Evolutionary conservation across 2,329 filamentous ascomycete species (phyloP).

Genomic region (Graphilbum ipis-grandicollis): DNA sequence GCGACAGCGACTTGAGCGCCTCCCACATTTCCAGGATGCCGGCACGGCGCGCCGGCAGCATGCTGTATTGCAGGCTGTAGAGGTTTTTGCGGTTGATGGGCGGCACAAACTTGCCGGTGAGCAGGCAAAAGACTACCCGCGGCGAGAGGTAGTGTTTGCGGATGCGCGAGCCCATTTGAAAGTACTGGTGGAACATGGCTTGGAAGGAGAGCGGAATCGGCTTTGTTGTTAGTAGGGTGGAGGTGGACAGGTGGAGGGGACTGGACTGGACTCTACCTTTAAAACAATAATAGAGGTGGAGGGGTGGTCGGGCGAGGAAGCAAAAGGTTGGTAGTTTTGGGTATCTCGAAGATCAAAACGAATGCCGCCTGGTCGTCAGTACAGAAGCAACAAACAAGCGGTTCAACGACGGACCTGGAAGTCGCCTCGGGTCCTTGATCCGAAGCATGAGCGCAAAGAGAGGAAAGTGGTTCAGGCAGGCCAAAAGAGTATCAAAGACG

Average conservation of each 20-base stretch:
- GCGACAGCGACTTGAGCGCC: constrained; percentile 36
- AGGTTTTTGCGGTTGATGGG: constrained; percentile 89
- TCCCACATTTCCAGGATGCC: constrained; percentile 78
- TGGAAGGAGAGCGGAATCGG: constrained; percentile 77
- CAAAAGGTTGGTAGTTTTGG: constrained; percentile 26
- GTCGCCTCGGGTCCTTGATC: constrained; percentile 75
- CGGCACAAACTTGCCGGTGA: constrained; percentile 83
- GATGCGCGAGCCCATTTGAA: constrained; percentile 80
- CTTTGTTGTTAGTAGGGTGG: constrained; percentile 20
- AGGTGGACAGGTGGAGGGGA: too few relatives aligned
- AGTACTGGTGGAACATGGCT: constrained; percentile 97
- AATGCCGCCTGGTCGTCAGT: constrained; percentile 56
- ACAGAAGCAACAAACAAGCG: too few relatives aligned
- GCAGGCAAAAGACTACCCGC: constrained; percentile 69
- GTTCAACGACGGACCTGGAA: constrained; percentile 53
- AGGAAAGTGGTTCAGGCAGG: constrained; percentile 92
- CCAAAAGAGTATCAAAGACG: constrained; percentile 74
- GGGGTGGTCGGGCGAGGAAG: constrained; percentile 24
- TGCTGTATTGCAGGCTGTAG: constrained; percentile 94
- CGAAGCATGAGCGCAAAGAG: constrained; percentile 93
- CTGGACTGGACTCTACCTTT: too few relatives aligned
- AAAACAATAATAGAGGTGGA: constrained; percentile 73
- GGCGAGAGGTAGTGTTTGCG: constrained; percentile 90
- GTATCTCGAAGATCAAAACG: constrained; percentile 78
- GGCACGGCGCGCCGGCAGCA: constrained; percentile 71